These are phyloP conservation scores for Colletotrichum paranaense DNA, from an alignment of 2,329 filamentous ascomycete species.

Conservation along the genomic window DNA sequence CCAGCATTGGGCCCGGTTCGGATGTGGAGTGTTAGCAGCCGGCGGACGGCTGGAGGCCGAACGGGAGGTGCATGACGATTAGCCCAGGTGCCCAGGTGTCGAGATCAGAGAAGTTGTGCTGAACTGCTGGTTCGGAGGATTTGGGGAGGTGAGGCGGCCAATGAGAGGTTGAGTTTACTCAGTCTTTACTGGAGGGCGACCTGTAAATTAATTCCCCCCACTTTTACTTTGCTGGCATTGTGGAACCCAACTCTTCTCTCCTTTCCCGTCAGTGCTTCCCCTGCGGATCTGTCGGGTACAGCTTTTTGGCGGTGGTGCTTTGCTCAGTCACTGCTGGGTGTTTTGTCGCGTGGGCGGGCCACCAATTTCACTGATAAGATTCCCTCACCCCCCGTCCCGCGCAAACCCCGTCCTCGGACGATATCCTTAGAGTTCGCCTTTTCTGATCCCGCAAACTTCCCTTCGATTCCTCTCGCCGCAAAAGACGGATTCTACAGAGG, in stretches of 20 bases:
- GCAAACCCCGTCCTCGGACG: neutral
- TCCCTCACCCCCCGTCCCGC: neutral
- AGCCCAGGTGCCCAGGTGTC: neutral
- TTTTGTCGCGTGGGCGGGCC: constrained; percentile 10
- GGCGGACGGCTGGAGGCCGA: neutral
- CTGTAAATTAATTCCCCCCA: neutral
- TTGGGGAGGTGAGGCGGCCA: constrained; percentile 2
- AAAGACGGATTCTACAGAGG: neutral
- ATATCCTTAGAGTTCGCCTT: neutral
- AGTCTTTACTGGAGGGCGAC: neutral
- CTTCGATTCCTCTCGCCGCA: neutral
- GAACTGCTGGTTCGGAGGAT: neutral
- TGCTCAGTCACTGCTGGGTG: neutral
- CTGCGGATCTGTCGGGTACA: constrained; percentile 24
- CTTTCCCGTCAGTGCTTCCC: neutral
- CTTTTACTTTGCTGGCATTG: constrained; percentile 29
- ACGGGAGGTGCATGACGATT: neutral
- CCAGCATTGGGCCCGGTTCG: neutral
- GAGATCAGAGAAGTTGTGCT: neutral
- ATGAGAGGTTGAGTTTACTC: neutral
- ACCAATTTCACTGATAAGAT: constrained; percentile 33
- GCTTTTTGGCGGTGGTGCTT: constrained; percentile 1
- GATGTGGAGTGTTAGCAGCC: neutral
- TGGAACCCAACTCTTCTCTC: constrained; percentile 1
- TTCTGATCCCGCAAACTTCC: neutral